Evolutionary conservation across 148 eudicot genomes (phyloP), one percentile per base, ranked within the genome.

Genomic region (Selenicereus undatus): DNA sequence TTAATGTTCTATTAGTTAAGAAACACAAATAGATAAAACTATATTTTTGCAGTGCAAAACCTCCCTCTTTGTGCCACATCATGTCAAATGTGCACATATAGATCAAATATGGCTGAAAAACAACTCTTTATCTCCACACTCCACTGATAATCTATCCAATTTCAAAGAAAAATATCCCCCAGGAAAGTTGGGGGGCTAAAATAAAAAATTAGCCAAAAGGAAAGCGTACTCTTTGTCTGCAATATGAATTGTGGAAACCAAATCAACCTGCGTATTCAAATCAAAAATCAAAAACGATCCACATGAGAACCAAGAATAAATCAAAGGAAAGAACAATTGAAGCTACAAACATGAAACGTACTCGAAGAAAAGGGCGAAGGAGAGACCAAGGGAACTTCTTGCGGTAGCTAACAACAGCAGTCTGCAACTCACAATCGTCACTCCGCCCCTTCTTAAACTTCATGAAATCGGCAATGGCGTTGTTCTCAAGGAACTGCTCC

Each of bases 171-270:
- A 48, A 5, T 5, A 75, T 8, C 43, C 64, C 7, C 21, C 29
- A 12, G 20, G 60, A 82, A 21, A n/a, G 50, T 39, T 6, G n/a
- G 52, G 20, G 36, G 3, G 43, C 32, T 39, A 29, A 43, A 82
- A 16, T 48, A 20, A 35, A 69, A 8, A 43, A 14, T n/a, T 14
- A 26, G 35, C 12, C 14, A 22, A 48, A 5, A 27, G 18, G 72
- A 52, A 48, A 26, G 76, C 98, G 68, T 88, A 97, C 99, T 94
- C 94, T 85, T 85, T 88, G 78, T 97, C 99, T 5, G 94, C 99
- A 90, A 97, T 97, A 85, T 97, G 99, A 65, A 97, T 94, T 1
- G 97, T 94, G 2, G 99, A 97, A 73, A 97, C 96, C 91, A 94
- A 90, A 94, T 97, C 99, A 83, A 97, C 98, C 98, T 97, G 86